A percentile compares a stretch with the other conserved stretches of the same genome.
Conservation (phyloP, 352 stramenopile genomes). For the Phytophthora lateralis region DNA sequence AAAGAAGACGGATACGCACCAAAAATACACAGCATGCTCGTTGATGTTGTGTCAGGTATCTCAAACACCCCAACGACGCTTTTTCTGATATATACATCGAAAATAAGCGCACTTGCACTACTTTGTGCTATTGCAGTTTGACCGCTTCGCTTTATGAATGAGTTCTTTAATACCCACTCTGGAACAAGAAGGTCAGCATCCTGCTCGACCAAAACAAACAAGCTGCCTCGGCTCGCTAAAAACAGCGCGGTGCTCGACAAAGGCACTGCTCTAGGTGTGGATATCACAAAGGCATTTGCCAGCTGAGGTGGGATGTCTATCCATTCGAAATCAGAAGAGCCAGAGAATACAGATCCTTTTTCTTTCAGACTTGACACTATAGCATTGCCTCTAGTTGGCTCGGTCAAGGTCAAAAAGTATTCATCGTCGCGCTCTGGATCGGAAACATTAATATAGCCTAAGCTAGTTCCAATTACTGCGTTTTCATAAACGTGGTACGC, state of each 20-base stretch:
- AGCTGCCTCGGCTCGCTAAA: conserved; percentile 21
- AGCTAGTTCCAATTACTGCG: conserved; percentile 4
- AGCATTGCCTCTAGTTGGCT: background rate
- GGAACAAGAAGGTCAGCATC: conserved; percentile 8
- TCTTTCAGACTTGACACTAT: conserved; percentile 17
- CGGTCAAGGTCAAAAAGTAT: conserved; percentile 23
- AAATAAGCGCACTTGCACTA: conserved; percentile 32
- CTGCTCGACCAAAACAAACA: conserved; percentile 26
- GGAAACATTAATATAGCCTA: conserved; percentile 17
- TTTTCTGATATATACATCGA: conserved; percentile 28
- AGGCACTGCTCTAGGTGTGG: conserved; percentile 3
- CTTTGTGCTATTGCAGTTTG: conserved; percentile 30
- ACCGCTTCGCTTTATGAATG: conserved; percentile 16
- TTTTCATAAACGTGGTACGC: conserved; percentile 47
- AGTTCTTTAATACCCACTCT: conserved; percentile 16
- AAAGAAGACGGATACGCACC: conserved; percentile 31
- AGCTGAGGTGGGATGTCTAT: conserved; percentile 16
- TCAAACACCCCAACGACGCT: conserved; percentile 7
- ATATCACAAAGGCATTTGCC: conserved; percentile 16
- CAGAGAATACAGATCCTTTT: conserved; percentile 21
- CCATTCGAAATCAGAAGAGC: conserved; percentile 23
- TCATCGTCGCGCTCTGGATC: conserved; percentile 29
- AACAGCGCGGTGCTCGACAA: conserved; percentile 17
- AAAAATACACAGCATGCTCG: conserved; percentile 28
- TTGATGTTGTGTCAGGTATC: conserved; percentile 8